A percentile compares a stretch with the other conserved stretches of the same genome.
These are phyloP conservation scores for Pichia kluyveri DNA, from an alignment of 805 yeast genomes.

Conservation along the genomic window DNA sequence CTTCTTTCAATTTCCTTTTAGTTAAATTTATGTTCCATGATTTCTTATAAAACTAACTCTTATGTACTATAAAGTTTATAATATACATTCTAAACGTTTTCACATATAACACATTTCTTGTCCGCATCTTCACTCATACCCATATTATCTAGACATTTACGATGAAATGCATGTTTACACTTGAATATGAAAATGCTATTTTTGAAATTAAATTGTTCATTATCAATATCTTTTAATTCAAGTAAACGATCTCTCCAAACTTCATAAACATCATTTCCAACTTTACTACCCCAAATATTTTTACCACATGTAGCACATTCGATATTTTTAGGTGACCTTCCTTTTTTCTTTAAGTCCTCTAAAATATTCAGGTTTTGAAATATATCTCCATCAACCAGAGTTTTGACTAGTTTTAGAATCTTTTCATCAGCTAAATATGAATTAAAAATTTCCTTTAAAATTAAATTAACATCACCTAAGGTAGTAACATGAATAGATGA, in stretches of 20 bases:
- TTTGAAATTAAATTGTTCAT: constrained; percentile 4
- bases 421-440: constrained; percentile 59
- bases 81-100: background rate
- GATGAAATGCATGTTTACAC: constrained; percentile 62
- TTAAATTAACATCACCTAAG: constrained; percentile 48
- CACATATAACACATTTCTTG: constrained; percentile 34
- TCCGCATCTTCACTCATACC: constrained; percentile 25
- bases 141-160: constrained; percentile 43
- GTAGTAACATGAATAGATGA: constrained; percentile 41
- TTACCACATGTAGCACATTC: constrained; percentile 76
- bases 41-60: too few relatives aligned
- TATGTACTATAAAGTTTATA: too few relatives aligned
- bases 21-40: too few relatives aligned
- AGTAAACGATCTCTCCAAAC: constrained; percentile 45
- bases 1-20: too few relatives aligned
- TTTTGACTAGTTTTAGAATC: constrained; percentile 41
- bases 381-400: constrained; percentile 49
- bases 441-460: constrained; percentile 53
- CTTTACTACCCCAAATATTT: constrained; percentile 58
- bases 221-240: constrained; percentile 5
- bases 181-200: constrained; percentile 41
- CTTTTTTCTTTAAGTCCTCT: constrained; percentile 36
- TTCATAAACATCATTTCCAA: constrained; percentile 39
- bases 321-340: constrained; percentile 50
- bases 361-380: constrained; percentile 36